Percentiles rank a stretch among this genome's conserved stretches.
These are phyloP conservation scores for Fusarium subtropicale DNA, from an alignment of 2,329 filamentous ascomycete genomes.

Conservation along the genomic window DNA sequence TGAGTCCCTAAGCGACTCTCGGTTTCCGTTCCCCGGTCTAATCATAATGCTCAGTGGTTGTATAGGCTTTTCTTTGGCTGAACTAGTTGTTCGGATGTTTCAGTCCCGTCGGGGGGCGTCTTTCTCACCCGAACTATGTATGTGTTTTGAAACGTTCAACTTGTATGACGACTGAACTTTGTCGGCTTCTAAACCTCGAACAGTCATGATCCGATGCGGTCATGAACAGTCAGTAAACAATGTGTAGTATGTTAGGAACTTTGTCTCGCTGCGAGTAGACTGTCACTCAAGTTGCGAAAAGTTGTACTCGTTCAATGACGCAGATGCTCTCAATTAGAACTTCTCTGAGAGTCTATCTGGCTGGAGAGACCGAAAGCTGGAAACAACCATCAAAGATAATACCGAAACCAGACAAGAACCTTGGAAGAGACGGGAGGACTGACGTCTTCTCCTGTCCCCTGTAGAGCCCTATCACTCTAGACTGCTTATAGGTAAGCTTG, in stretches of 20 bases:
- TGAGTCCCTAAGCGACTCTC: constrained; percentile 1
- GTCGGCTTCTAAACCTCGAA: neutral
- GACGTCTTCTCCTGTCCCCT: constrained; percentile 17
- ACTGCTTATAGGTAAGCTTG: constrained; percentile 37
- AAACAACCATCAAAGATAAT: constrained; percentile 27
- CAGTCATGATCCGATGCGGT: constrained; percentile 2
- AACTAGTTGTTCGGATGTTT: neutral
- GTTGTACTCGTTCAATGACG: neutral
- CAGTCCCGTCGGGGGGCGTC: neutral
- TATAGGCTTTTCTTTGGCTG: constrained; percentile 27
- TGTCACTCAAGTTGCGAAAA: neutral
- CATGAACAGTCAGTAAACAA: neutral
- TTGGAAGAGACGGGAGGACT: constrained; percentile 28
- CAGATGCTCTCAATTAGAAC: neutral
- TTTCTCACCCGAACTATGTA: neutral
- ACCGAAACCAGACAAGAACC: constrained; percentile 23
- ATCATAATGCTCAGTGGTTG: constrained; percentile 13
- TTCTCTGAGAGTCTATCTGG: neutral
- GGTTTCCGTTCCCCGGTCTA: constrained; percentile 5
- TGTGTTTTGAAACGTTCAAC: neutral
- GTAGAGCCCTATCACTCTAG: constrained; percentile 27
- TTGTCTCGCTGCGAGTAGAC: neutral
- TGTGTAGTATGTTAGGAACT: neutral
- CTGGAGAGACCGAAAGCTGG: neutral
- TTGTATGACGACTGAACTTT: constrained; percentile 4